Evolutionary conservation across 805 yeast species (phyloP).

Genomic region (Myxozyma neglecta): DNA sequence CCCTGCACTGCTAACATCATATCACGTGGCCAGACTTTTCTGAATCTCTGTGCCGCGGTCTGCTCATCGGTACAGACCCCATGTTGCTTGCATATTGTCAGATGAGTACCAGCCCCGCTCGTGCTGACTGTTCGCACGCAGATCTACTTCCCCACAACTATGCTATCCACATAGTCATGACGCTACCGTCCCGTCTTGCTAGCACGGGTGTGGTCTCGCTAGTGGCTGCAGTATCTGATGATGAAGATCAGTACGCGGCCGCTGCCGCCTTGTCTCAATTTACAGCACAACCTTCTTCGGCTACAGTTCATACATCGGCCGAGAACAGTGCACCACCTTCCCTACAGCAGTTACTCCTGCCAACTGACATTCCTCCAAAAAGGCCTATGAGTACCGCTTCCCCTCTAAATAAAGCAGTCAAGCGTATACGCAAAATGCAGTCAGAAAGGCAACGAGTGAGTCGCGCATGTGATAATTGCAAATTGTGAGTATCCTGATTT

Average conservation of each 20-base stretch:
- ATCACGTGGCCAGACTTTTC: too few relatives aligned
- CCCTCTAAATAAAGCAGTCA: background rate
- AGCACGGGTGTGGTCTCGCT: background rate
- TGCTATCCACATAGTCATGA: background rate
- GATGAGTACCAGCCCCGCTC: too few relatives aligned
- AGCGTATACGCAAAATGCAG: background rate
- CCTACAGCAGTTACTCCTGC: background rate
- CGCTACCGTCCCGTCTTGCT: background rate
- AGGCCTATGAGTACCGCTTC: background rate
- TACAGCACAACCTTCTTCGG: background rate
- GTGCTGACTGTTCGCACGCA: too few relatives aligned
- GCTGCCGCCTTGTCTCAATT: slow-evolving; percentile 8
- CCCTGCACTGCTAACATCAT: too few relatives aligned
- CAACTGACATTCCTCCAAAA: background rate
- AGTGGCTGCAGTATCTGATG: background rate
- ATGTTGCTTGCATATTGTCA: too few relatives aligned
- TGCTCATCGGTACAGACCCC: too few relatives aligned
- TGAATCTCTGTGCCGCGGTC: too few relatives aligned
- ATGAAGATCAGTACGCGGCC: slow-evolving; percentile 7
- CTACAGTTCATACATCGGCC: background rate
- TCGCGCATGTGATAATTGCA: slow-evolving; percentile 23
- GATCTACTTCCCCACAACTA: background rate
- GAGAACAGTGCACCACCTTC: background rate
- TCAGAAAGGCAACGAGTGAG: slow-evolving; percentile 11
- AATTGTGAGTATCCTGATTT: background rate